Evolutionary conservation across 2,329 filamentous ascomycete genomes (phyloP), one percentile per base, ranked within the genome.

Genomic region (Fusarium sp.): DNA sequence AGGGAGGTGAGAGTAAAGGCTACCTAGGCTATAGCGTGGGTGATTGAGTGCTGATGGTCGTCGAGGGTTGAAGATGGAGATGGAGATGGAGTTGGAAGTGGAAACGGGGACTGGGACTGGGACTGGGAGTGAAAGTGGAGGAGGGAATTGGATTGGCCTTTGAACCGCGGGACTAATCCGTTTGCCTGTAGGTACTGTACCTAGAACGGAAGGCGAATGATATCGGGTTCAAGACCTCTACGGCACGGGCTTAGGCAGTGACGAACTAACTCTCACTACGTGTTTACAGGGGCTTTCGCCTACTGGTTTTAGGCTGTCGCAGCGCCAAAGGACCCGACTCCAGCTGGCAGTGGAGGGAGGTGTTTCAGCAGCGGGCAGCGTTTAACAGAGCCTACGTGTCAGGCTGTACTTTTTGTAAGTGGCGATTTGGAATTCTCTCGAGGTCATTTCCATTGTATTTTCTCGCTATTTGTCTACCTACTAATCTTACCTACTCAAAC

Each of bases 61-160:
- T 74, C 69, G 68, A 74, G 69, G 71, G 63, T 72, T 63, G 62
- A 66, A 68, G 72, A 74, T 72, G 59, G 59, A 74, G 58, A 62
- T 72, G 60, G 70, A 73, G 54, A 39, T 73, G 38, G 61, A 59
- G 51, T 47, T 51, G 38, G 38, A 51, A 28, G 35, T 66, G 47
- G 63, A 53, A 72, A 69, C 57, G 57, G 67, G 51, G 32, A 61
- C 51, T 48, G 66, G 55, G 55, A 47, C 47, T 56, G 58, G n/a
- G n/a, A 62, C 51, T 55, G 63, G 56, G 55, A 47, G 47, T 56
- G 59, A 60, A 56, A 59, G 32, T 42, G 65, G 35, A 47, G 62
- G 60, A 47, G 42, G 63, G 63, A 63, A 42, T 48, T 22, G 55
- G 55, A 56, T 42, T 56, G 54, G 59, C 51, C 54, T 69, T 69